These are phyloP conservation scores for Fagopyrum tataricum DNA, from an alignment of 148 eudicot species.

Conservation along the genomic window DNA sequence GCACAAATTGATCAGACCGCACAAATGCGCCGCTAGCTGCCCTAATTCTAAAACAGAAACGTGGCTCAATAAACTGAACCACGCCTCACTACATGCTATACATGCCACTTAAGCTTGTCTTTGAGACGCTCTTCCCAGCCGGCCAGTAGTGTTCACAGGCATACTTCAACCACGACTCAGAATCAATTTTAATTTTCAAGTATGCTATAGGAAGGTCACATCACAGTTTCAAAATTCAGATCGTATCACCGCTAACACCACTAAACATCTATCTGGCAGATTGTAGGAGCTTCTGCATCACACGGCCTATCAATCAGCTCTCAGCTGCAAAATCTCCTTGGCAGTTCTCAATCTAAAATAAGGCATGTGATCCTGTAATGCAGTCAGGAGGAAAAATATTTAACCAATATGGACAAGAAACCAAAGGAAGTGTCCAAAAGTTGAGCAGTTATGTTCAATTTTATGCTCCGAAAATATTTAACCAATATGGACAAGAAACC, in stretches of 20 bases:
- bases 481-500: too few species aligned
- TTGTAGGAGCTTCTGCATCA: not conserved
- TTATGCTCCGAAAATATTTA: too few species aligned
- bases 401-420: not conserved
- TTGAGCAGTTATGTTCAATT: not conserved
- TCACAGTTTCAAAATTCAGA: conserved; percentile 3
- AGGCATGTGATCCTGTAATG: conserved; percentile 68
- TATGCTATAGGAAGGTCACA: not conserved
- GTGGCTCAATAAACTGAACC: not conserved
- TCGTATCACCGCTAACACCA: not conserved
- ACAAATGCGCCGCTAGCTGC: not conserved
- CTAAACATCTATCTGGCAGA: not conserved
- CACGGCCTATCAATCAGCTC: conserved; percentile 45
- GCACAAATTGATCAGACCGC: conserved; percentile 2
- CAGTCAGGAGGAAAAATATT: not conserved
- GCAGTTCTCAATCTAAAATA: conserved; percentile 81
- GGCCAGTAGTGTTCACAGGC: not conserved
- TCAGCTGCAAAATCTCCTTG: conserved; percentile 72
- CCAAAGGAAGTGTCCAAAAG: not conserved
- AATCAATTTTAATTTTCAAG: not conserved
- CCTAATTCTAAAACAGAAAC: conserved; percentile 5
- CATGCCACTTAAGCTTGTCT: not conserved
- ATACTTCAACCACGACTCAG: not conserved
- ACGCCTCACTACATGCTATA: not conserved
- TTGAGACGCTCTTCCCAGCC: not conserved